phyloP scores from a whole-genome alignment of 768 basidiomycete species.

The Tricholoma saponaceum region DNA sequence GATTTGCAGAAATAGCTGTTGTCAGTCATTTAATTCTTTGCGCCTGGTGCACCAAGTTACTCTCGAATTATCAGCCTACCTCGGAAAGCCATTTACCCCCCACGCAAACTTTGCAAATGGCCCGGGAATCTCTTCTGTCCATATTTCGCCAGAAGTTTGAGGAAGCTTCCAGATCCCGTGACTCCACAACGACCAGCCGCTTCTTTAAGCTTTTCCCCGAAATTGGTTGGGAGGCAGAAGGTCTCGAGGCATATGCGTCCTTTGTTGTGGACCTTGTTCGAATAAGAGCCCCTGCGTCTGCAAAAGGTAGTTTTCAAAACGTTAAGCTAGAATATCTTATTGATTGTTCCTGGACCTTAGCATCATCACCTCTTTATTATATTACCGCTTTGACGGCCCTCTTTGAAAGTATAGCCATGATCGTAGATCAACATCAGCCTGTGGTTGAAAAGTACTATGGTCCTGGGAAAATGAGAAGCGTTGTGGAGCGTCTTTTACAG shows the following conservation, averaged over 20 bases:
- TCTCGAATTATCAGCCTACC: slow-evolving; percentile 63
- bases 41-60: slow-evolving; percentile 7
- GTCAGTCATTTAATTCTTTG: slow-evolving; percentile 40
- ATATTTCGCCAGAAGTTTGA: slow-evolving; percentile 82
- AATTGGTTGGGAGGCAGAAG: slow-evolving; percentile 91
- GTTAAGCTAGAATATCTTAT: slow-evolving; percentile 1
- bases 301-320: slow-evolving; percentile 59
- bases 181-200: slow-evolving; percentile 83
- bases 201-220: slow-evolving; percentile 97
- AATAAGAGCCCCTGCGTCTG: slow-evolving; percentile 69
- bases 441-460: slow-evolving; percentile 99
- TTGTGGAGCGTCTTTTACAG: slow-evolving; percentile 69
- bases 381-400: slow-evolving; percentile 85
- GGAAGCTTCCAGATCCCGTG: slow-evolving; percentile 73
- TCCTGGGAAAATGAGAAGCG: slow-evolving; percentile 75
- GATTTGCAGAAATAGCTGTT: slow-evolving; percentile 84
- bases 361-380: slow-evolving; percentile 90
- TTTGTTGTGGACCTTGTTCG: slow-evolving; percentile 92
- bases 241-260: slow-evolving; percentile 85
- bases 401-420: slow-evolving; percentile 92
- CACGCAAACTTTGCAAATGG: slow-evolving; percentile 70
- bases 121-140: slow-evolving; percentile 68
- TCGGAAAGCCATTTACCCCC: slow-evolving; percentile 86
- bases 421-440: slow-evolving; percentile 96
- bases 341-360: slow-evolving; percentile 36